Evolutionary conservation across 768 basidiomycete species (phyloP), one percentile per base, ranked within the genome.

Genomic region (Lepiota venenata): DNA sequence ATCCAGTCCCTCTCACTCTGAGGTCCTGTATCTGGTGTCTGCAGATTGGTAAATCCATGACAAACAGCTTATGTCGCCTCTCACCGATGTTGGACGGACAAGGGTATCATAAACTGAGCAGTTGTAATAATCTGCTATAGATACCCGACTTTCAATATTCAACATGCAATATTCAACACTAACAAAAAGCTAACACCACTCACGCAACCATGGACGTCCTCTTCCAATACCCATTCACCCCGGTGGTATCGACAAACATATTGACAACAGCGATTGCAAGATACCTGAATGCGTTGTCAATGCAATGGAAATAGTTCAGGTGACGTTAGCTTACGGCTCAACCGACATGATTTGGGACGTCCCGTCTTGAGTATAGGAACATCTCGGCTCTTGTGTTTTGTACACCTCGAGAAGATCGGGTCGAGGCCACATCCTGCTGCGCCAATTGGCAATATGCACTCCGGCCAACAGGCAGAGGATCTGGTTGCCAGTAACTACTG

Each of bases 151-250:
- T 53, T 21, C 48, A 29, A 56, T 32, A 16, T n/a, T n/a, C 25
- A 25, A 25, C 5, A 2, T 43, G 36, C 46, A 29, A 50, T 44
- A 25, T 36, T 49, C 38, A 39, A 45, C 25, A 54, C 25, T 18
- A 50, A 27, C 15, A 22, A 39, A 46, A 20, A 47, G 35, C 42
- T 22, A 41, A 46, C 41, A 16, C 25, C 42, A 73, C 79, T 60
- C 57, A 79, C 81, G 79, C 80, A 49, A 80, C 72, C 76, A 81
- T 81, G 22, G 80, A 76, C 57, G 77, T 65, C 47, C 61, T 70
- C 41, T 70, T 66, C n/a, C 50, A 42, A 40, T 46, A 57, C 37
- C 56, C 58, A 12, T 65, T 52, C 4, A 61, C 43, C 32, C 67
- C 64, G 35, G 67, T 62, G 22, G 61, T 58, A n/a, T 74, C 75